phyloP scores from a whole-genome alignment of 257 asterid genomes.

The Capsicum rhomboideum region DNA sequence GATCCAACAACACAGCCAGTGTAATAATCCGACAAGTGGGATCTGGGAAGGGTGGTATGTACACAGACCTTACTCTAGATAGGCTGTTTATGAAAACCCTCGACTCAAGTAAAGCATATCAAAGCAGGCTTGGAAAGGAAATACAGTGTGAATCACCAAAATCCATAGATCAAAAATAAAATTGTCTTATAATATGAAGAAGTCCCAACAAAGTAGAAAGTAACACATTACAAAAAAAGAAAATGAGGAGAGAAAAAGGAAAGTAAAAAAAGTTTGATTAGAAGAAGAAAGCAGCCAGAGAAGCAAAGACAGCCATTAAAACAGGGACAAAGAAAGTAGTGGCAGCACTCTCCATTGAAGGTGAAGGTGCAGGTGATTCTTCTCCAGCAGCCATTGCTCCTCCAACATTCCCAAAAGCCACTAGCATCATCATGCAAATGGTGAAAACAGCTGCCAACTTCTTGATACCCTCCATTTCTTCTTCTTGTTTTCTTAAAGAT shows the following conservation, averaged over 20 bases:
- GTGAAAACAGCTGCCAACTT: neutral
- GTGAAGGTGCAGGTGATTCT: neutral
- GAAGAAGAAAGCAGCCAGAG: conserved; percentile 1
- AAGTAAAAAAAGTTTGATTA: neutral
- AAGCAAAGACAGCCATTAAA: neutral
- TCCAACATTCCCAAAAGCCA: neutral
- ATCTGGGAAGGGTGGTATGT: neutral
- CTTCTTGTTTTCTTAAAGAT: neutral
- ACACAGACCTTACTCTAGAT: neutral
- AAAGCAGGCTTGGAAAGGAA: neutral
- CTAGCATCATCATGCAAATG: neutral
- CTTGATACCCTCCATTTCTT: neutral
- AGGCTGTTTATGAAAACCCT: neutral
- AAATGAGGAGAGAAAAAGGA: neutral
- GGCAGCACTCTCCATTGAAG: conserved; percentile 3
- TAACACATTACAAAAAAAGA: neutral
- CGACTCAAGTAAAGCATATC: neutral
- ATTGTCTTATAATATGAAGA: neutral
- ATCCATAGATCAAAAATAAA: neutral
- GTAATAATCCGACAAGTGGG: neutral
- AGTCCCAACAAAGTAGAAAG: neutral
- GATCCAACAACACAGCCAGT: neutral
- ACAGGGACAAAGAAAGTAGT: neutral
- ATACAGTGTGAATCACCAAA: neutral
- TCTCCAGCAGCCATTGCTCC: neutral